These are phyloP conservation scores for Diaporthe vaccinii DNA, from an alignment of 2,329 filamentous ascomycete species.

Conservation along the genomic window DNA sequence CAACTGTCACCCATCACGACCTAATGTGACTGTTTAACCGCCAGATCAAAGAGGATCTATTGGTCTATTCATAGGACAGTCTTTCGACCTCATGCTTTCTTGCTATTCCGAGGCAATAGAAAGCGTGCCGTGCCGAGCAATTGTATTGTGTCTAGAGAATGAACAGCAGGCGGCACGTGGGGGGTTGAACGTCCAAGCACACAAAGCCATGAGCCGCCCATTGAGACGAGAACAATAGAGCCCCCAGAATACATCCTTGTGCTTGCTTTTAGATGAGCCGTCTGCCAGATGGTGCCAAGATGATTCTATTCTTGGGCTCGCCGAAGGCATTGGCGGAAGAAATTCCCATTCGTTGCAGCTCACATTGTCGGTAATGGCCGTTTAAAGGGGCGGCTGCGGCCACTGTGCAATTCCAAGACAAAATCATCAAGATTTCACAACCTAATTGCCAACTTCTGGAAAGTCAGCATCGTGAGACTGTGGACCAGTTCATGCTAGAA, in stretches of 20 bases:
- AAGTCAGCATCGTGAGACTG: conserved; percentile 14
- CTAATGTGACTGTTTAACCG: too few species aligned
- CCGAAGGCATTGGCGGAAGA: not conserved
- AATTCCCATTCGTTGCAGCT: not conserved
- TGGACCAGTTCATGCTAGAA: not conserved
- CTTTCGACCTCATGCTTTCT: not conserved
- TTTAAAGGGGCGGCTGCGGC: not conserved
- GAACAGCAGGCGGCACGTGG: not conserved
- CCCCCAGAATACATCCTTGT: not conserved
- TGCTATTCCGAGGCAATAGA: not conserved
- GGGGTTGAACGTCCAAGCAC: not conserved
- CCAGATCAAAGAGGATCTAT: not conserved
- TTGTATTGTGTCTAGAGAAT: not conserved
- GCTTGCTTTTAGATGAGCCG: not conserved
- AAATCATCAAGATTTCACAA: not conserved
- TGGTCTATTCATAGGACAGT: not conserved
- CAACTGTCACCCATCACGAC: not conserved
- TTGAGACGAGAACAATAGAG: not conserved
- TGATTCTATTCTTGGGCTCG: not conserved
- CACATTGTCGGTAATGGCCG: not conserved
- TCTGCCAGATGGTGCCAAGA: not conserved
- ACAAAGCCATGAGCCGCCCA: not conserved
- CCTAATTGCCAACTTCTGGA: not conserved
- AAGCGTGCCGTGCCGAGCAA: not conserved
- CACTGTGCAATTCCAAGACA: not conserved